These are phyloP conservation scores for Truncatella angustata DNA, from an alignment of 2,329 filamentous ascomycete genomes.

Conservation along the genomic window DNA sequence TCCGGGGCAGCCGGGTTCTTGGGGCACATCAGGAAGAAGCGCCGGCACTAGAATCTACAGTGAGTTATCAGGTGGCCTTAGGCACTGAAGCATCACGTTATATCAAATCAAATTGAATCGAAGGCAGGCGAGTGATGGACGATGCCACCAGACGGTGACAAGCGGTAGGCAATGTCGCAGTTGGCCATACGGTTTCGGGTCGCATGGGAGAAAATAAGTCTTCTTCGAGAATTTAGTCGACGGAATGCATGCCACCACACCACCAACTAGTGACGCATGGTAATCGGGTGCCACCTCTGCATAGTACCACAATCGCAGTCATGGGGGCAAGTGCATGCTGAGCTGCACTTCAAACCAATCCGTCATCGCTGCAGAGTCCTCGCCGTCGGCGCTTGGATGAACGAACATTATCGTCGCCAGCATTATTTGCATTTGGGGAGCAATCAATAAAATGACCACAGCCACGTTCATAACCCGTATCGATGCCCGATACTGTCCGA, in stretches of 20 bases:
- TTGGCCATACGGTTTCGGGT: not conserved
- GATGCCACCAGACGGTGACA: not conserved
- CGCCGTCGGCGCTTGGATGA: not conserved
- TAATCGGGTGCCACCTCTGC: conserved; percentile 3
- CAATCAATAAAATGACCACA: not conserved
- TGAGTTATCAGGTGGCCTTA: too few relatives aligned
- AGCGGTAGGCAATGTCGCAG: not conserved
- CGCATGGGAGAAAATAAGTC: not conserved
- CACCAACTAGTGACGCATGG: conserved; percentile 6
- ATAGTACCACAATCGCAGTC: not conserved
- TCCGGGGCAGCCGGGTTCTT: not conserved
- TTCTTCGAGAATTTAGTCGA: not conserved
- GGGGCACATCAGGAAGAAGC: too few relatives aligned
- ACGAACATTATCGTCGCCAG: not conserved
- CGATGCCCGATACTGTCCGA: not conserved
- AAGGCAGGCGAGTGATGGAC: not conserved
- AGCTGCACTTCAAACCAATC: not conserved
- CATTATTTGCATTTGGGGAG: not conserved
- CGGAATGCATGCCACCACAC: not conserved
- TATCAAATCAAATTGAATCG: too few relatives aligned
- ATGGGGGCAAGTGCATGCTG: not conserved
- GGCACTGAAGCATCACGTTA: too few relatives aligned
- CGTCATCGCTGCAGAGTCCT: not conserved
- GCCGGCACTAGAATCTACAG: too few relatives aligned
- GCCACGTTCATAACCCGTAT: conserved; percentile 1